phyloP scores from a whole-genome alignment of 306 rosid species.

The Phaseolus lunatus region DNA sequence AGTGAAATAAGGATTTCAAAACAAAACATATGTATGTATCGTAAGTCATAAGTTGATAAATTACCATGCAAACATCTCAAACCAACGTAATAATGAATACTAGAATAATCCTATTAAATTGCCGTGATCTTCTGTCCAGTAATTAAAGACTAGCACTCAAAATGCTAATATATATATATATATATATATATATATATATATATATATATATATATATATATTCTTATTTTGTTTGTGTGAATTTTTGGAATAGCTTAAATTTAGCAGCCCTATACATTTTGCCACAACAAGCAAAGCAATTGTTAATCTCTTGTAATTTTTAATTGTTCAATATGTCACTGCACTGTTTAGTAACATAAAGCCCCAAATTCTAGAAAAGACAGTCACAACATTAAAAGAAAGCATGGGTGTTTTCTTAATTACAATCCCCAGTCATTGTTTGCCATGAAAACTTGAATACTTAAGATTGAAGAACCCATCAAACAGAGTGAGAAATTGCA shows the following conservation, averaged over 20 bases:
- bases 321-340: not conserved
- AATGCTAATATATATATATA: slow-evolving; percentile 14
- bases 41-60: not conserved
- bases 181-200: no score
- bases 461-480: slow-evolving; percentile 11
- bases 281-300: not conserved
- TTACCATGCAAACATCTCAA: slow-evolving; percentile 1
- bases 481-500: slow-evolving; percentile 17
- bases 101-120: slow-evolving; percentile 24
- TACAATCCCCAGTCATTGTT: not conserved
- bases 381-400: not conserved
- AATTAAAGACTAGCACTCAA: slow-evolving; percentile 28
- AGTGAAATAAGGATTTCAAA: slow-evolving; percentile 32
- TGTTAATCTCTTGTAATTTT: slow-evolving; percentile 8
- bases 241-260: slow-evolving; percentile 1
- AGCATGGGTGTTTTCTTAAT: not conserved
- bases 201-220: no score
- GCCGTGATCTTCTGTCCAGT: slow-evolving; percentile 19
- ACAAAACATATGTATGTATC: slow-evolving; percentile 26
- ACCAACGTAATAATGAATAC: slow-evolving; percentile 20
- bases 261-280: not conserved
- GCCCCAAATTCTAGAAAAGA: slow-evolving; percentile 34
- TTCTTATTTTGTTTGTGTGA: slow-evolving; percentile 16
- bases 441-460: slow-evolving; percentile 30
- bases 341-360: slow-evolving; percentile 5